Evolutionary conservation across 1,284 basidiomycete genomes (phyloP).

Genomic region (Trametes sp.): DNA sequence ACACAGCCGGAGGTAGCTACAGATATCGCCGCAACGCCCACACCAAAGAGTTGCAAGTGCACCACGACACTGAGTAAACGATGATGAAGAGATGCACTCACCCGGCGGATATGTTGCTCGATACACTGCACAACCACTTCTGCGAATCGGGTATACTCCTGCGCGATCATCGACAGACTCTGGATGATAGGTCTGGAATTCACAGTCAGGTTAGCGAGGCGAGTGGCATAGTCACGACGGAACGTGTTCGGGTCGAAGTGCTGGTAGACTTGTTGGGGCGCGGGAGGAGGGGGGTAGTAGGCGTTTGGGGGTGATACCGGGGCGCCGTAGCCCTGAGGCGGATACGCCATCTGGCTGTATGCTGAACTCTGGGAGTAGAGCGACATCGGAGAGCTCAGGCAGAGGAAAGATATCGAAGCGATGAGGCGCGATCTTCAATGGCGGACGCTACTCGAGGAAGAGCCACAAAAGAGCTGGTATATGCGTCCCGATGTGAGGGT

Average conservation of each 20-base stretch:
- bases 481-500: constrained; percentile 21
- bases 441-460: constrained; percentile 16
- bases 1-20: constrained; percentile 27
- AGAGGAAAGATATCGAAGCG: constrained; percentile 5
- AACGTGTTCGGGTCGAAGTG: constrained; percentile 79
- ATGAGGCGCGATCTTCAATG: constrained; percentile 26
- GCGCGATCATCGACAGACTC: constrained; percentile 92
- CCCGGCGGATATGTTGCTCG: constrained; percentile 87
- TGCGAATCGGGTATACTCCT: constrained; percentile 84
- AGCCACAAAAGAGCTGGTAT: constrained; percentile 20
- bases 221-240: constrained; percentile 80
- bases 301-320: constrained; percentile 50
- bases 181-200: constrained; percentile 98
- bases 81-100: too few species aligned
- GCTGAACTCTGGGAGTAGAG: constrained; percentile 55
- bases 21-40: neutral
- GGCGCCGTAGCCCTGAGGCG: constrained; percentile 53
- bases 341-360: constrained; percentile 50
- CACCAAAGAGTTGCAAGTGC: neutral
- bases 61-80: constrained; percentile 17
- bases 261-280: constrained; percentile 45
- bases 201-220: constrained; percentile 87
- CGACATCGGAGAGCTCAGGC: constrained; percentile 49
- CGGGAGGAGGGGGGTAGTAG: constrained; percentile 49
- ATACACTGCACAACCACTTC: constrained; percentile 89